Percentiles rank a stretch among this genome's conserved stretches.
Evolutionary conservation across 2,329 filamentous ascomycete species (phyloP).

Genomic region (Colletotrichum karsti): DNA sequence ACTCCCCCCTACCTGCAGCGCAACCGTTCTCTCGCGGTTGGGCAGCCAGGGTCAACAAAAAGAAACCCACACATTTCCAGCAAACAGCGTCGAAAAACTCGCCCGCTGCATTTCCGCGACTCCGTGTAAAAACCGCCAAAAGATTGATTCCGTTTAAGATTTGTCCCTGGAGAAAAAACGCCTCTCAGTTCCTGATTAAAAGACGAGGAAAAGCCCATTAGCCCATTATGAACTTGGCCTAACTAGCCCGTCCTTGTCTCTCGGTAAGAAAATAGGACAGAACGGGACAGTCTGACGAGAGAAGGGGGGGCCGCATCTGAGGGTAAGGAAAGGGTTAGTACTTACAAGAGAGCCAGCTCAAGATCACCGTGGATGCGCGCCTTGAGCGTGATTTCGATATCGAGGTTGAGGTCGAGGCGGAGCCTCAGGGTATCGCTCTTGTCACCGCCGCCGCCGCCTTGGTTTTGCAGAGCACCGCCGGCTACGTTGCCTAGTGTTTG

Average conservation of each 20-base stretch:
- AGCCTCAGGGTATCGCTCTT: conserved; percentile 75
- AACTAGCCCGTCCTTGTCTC: conserved; percentile 32
- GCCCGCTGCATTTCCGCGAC: conserved; percentile 15
- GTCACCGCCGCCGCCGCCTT: conserved; percentile 46
- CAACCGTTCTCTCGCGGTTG: conserved; percentile 3
- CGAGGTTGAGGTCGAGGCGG: conserved; percentile 81
- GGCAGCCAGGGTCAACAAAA: conserved; percentile 1
- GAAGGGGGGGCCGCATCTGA: conserved; percentile 7
- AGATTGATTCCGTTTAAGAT: conserved; percentile 23
- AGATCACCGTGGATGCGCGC: conserved; percentile 87
- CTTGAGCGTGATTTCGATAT: conserved; percentile 86
- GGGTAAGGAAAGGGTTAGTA: conserved; percentile 29
- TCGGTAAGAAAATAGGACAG: conserved; percentile 30
- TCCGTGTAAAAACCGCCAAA: conserved; percentile 8
- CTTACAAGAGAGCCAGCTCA: conserved; percentile 74
- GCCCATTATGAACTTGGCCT: conserved; percentile 31
- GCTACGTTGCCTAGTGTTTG: conserved; percentile 51
- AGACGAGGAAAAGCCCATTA: conserved; percentile 31
- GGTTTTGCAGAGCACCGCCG: conserved; percentile 42
- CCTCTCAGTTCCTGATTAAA: conserved; percentile 32
- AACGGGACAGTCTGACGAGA: conserved; percentile 15
- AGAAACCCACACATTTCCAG: conserved; percentile 17
- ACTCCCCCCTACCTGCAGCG: not conserved
- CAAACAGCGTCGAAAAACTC: conserved; percentile 8
- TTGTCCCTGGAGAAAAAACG: conserved; percentile 30